Conservation (phyloP, 257 asterid genomes). For the Penstemon barbatus region DNA sequence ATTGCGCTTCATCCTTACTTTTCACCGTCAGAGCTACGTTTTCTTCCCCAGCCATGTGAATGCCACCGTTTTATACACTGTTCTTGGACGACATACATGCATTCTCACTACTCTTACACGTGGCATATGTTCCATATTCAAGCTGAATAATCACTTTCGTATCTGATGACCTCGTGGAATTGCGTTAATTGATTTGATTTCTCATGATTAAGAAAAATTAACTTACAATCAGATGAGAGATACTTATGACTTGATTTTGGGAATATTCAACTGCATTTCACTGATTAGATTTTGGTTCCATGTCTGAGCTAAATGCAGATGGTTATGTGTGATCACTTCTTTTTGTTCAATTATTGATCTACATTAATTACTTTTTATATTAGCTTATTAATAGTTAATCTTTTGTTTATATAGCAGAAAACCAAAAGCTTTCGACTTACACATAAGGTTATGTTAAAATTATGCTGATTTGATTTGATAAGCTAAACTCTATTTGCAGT, state of each 20-base stretch:
- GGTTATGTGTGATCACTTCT: conserved; percentile 2
- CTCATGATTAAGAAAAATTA: too few relatives aligned
- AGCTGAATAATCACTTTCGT: neutral
- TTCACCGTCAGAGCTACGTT: conserved; percentile 3
- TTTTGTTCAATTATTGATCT: neutral
- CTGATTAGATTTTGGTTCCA: conserved; percentile 10
- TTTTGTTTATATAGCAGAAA: neutral
- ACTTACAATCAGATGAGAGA: too few relatives aligned
- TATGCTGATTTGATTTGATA: conserved; percentile 23
- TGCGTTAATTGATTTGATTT: too few relatives aligned
- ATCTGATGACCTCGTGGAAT: neutral
- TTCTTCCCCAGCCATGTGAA: neutral
- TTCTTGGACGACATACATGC: neutral
- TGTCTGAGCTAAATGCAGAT: conserved; percentile 23
- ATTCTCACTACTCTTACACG: neutral
- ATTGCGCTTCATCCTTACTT: neutral
- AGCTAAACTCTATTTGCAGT: conserved; percentile 43
- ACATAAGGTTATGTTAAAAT: neutral
- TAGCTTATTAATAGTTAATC: conserved; percentile 1
- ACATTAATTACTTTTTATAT: neutral
- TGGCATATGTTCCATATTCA: conserved; percentile 19
- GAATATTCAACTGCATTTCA: neutral
- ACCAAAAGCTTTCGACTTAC: conserved; percentile 6
- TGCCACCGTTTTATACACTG: neutral
- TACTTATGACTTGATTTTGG: neutral